Evolutionary conservation across 805 yeast species (phyloP).

Genomic region (Wickerhamomyces kurtzmanii): DNA sequence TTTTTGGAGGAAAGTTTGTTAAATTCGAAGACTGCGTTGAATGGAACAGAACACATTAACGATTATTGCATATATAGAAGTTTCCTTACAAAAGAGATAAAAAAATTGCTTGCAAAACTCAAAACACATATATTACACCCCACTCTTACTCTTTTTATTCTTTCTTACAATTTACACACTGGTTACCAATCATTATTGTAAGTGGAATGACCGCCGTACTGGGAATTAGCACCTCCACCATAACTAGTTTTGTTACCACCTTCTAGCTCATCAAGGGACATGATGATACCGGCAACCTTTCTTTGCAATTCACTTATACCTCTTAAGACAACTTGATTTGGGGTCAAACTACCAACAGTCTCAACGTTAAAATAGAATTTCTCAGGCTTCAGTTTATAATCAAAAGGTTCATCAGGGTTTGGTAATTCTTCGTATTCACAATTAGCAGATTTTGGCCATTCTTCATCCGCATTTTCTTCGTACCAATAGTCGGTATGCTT

Average conservation of each 20-base stretch:
- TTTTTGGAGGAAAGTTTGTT: conserved; percentile 85
- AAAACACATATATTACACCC: not conserved
- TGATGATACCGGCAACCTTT: conserved; percentile 81
- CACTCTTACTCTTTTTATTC: not conserved
- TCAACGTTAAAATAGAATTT: conserved; percentile 85
- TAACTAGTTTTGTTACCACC: conserved; percentile 38
- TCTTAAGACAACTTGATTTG: conserved; percentile 80
- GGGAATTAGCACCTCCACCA: conserved; percentile 21
- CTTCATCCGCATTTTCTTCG: conserved; percentile 77
- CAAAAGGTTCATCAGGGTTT: conserved; percentile 76
- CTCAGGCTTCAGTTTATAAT: conserved; percentile 72
- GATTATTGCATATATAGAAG: not conserved
- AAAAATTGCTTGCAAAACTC: not conserved
- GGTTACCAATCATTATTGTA: conserved; percentile 5
- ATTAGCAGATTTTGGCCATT: conserved; percentile 89
- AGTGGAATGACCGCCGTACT: conserved; percentile 20
- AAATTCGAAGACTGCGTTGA: conserved; percentile 61
- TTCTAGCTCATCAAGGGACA: conserved; percentile 46
- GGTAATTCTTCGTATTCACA: conserved; percentile 97
- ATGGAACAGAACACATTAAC: conserved; percentile 49
- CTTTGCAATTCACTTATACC: conserved; percentile 80
- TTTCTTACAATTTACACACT: not conserved
- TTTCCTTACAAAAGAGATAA: not conserved
- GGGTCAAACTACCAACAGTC: conserved; percentile 81
- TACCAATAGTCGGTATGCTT: conserved; percentile 96